These are phyloP conservation scores for Patellifolia procumbens DNA, from an alignment of 179 eudicot species.

Conservation along the genomic window DNA sequence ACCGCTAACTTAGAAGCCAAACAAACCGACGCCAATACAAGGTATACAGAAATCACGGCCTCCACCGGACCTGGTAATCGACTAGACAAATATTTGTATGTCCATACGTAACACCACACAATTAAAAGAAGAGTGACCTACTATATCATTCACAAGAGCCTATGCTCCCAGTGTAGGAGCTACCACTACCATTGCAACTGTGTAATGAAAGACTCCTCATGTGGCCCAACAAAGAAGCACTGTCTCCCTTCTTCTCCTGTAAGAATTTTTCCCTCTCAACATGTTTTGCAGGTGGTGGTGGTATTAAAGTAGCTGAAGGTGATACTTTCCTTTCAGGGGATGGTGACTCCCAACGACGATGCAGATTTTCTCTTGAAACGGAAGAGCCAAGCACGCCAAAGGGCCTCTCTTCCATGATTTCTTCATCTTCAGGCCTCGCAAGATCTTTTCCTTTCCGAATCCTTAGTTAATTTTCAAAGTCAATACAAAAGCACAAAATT, in stretches of 20 bases:
- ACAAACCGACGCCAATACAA: slow-evolving; percentile 10
- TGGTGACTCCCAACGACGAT: slow-evolving; percentile 66
- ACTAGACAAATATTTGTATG: background rate
- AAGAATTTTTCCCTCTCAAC: slow-evolving; percentile 86
- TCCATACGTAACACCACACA: slow-evolving; percentile 10
- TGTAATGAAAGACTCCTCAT: slow-evolving; percentile 79
- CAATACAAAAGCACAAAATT: background rate
- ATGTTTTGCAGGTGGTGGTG: slow-evolving; percentile 96
- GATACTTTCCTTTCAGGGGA: slow-evolving; percentile 38
- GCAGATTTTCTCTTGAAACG: slow-evolving; percentile 42
- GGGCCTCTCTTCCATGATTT: slow-evolving; percentile 42
- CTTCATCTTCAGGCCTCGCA: slow-evolving; percentile 67
- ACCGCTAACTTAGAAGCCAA: slow-evolving; percentile 15
- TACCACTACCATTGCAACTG: slow-evolving; percentile 66
- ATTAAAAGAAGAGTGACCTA: background rate
- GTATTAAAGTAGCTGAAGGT: slow-evolving; percentile 47
- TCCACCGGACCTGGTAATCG: too few species aligned
- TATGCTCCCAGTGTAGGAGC: slow-evolving; percentile 69
- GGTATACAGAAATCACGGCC: too few species aligned
- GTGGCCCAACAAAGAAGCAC: slow-evolving; percentile 57
- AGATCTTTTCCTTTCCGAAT: slow-evolving; percentile 90
- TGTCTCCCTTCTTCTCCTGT: slow-evolving; percentile 76
- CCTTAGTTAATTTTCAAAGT: slow-evolving; percentile 34
- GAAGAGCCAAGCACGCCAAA: slow-evolving; percentile 44
- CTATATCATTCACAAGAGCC: slow-evolving; percentile 53